These are phyloP conservation scores for Fraxinus nigra DNA, from an alignment of 305 asterid species.

Conservation along the genomic window DNA sequence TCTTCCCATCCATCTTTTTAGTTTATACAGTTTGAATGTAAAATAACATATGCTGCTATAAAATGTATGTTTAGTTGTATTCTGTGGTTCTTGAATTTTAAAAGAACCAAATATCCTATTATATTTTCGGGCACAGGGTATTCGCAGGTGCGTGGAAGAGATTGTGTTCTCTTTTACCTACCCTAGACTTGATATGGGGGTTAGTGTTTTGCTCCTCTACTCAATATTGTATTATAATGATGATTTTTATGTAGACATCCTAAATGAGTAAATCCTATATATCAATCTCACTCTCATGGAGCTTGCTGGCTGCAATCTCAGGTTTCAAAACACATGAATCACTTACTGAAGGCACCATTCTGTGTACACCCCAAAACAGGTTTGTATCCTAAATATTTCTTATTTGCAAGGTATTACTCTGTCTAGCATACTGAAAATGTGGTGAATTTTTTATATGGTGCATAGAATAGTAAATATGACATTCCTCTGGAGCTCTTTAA, in stretches of 20 bases:
- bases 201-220: conserved; percentile 27
- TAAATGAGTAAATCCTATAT: not conserved
- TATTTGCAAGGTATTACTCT: conserved; percentile 11
- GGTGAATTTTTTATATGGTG: conserved; percentile 2
- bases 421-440: conserved; percentile 6
- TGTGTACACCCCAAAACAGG: conserved; percentile 98
- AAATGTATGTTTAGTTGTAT: not conserved
- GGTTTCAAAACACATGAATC: conserved; percentile 93
- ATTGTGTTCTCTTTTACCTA: conserved; percentile 78
- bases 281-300: conserved; percentile 10
- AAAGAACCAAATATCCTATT: conserved; percentile 11
- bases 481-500: conserved; percentile 14
- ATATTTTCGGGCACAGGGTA: conserved; percentile 49
- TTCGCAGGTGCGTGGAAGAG: conserved; percentile 81
- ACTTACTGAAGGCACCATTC: conserved; percentile 93
- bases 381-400: conserved; percentile 14
- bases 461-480: conserved; percentile 1
- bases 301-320: conserved; percentile 31
- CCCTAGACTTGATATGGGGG: conserved; percentile 96
- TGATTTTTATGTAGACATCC: conserved; percentile 3
- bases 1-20: not conserved
- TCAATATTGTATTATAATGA: not conserved
- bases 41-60: not conserved
- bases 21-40: conserved; percentile 1
- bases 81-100: not conserved